Percentiles rank a stretch among this genome's conserved stretches.
Evolutionary conservation across 2,329 filamentous ascomycete species (phyloP).

Genomic region (Nemania diffusa): DNA sequence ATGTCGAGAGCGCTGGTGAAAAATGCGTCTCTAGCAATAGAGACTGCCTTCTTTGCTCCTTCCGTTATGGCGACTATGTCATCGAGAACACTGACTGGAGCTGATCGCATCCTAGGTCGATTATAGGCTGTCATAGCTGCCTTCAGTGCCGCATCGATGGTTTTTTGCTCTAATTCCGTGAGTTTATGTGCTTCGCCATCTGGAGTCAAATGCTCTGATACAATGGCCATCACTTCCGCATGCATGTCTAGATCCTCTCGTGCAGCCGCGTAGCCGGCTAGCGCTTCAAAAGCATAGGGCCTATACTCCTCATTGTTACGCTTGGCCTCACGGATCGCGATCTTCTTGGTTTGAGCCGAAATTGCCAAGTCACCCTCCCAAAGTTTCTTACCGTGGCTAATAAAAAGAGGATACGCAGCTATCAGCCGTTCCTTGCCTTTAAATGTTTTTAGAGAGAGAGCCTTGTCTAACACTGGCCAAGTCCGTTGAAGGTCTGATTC

Average conservation of each 20-base stretch:
- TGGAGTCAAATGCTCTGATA: constrained; percentile 70
- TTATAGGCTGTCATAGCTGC: constrained; percentile 63
- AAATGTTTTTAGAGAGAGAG: constrained; percentile 89
- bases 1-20: constrained; percentile 62
- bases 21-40: constrained; percentile 62
- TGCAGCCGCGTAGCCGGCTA: constrained; percentile 77
- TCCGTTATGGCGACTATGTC: constrained; percentile 55
- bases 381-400: constrained; percentile 69
- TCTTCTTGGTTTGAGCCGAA: constrained; percentile 78
- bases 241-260: constrained; percentile 77
- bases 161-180: constrained; percentile 56
- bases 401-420: constrained; percentile 81
- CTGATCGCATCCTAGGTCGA: constrained; percentile 51
- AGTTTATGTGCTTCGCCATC: constrained; percentile 55
- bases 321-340: constrained; percentile 87
- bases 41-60: constrained; percentile 48
- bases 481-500: constrained; percentile 69
- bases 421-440: constrained; percentile 89
- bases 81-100: constrained; percentile 53
- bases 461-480: constrained; percentile 87
- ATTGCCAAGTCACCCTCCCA: constrained; percentile 65
- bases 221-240: constrained; percentile 71
- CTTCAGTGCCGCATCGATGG: constrained; percentile 62
- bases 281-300: constrained; percentile 75
- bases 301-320: constrained; percentile 88